Conservation (phyloP, 352 stramenopile species). For the Globisporangium nagaii region DNA sequence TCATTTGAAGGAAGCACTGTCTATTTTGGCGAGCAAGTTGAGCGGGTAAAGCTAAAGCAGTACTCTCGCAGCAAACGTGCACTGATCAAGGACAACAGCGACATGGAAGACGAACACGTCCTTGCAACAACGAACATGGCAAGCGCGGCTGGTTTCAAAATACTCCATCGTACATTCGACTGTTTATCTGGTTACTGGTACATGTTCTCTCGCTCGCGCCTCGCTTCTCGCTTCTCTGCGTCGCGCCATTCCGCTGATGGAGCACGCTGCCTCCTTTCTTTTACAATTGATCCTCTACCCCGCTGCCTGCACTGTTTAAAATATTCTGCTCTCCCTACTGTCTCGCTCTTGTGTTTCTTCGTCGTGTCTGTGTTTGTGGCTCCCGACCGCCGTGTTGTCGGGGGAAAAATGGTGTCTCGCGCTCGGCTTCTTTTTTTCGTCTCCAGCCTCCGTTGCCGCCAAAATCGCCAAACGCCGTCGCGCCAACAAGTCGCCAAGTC, state of each 20-base stretch:
- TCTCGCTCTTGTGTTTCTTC: slow-evolving; percentile 5
- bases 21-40: no score
- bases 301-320: slow-evolving; percentile 7
- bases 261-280: neutral
- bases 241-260: slow-evolving; percentile 1
- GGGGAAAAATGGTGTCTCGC: neutral
- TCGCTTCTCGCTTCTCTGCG: neutral
- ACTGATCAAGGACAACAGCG: no score
- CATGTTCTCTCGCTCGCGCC: neutral
- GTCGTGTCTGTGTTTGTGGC: neutral
- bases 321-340: neutral
- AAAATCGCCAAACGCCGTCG: neutral
- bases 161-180: slow-evolving; percentile 8
- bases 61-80: no score
- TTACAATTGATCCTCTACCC: slow-evolving; percentile 4
- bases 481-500: neutral
- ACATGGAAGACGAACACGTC: no score
- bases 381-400: neutral
- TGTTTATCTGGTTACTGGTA: slow-evolving; percentile 7
- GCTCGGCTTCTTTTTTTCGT: slow-evolving; percentile 5
- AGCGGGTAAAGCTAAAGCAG: no score
- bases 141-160: slow-evolving; percentile 11
- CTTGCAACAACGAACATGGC: no score
- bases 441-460: neutral
- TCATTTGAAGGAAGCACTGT: no score